Evolutionary conservation across 2,329 filamentous ascomycete genomes (phyloP).

Genomic region (Ustulina deusta): DNA sequence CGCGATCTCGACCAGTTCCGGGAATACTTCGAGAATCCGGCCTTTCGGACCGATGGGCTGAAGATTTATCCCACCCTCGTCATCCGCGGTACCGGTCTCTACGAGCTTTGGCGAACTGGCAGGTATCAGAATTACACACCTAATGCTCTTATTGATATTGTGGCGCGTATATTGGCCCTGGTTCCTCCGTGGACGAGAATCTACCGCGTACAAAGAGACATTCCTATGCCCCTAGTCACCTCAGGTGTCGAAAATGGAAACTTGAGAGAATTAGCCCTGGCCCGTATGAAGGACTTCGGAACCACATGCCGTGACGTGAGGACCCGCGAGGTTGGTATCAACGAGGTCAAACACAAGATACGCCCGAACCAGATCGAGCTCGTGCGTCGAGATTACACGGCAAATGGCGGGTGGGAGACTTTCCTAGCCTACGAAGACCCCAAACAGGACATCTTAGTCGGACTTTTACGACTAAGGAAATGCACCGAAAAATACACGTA

Average conservation of each 20-base stretch:
- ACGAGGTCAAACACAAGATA: slow-evolving; percentile 99
- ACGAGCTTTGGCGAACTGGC: slow-evolving; percentile 97
- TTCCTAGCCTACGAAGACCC: slow-evolving; percentile 98
- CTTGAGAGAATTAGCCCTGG: slow-evolving; percentile 88
- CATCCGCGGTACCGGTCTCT: slow-evolving; percentile 94
- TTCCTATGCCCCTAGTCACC: slow-evolving; percentile 99
- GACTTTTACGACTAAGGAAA: slow-evolving; percentile 86
- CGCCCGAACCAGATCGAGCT: slow-evolving; percentile 95
- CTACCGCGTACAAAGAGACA: slow-evolving; percentile 97
- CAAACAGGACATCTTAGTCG: slow-evolving; percentile 97
- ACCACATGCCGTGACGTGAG: slow-evolving; percentile 96
- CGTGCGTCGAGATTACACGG: slow-evolving; percentile 90
- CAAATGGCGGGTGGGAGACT: slow-evolving; percentile 98
- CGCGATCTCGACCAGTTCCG: slow-evolving; percentile 96
- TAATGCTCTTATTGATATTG: slow-evolving; percentile 93
- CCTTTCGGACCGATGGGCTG: slow-evolving; percentile 93
- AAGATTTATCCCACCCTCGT: slow-evolving; percentile 99
- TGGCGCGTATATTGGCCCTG: slow-evolving; percentile 93
- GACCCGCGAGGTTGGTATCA: slow-evolving; percentile 96
- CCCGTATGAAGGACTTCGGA: slow-evolving; percentile 99
- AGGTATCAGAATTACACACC: slow-evolving; percentile 99
- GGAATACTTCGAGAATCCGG: slow-evolving; percentile 97
- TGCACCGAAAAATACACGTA: slow-evolving; percentile 94
- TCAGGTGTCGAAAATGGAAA: slow-evolving; percentile 99
- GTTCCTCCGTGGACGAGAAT: slow-evolving; percentile 98